Percentiles rank a stretch among this genome's conserved stretches.
These are phyloP conservation scores for Picochlorum costavermella DNA, from an alignment of 139 green algal genomes.

Conservation along the genomic window DNA sequence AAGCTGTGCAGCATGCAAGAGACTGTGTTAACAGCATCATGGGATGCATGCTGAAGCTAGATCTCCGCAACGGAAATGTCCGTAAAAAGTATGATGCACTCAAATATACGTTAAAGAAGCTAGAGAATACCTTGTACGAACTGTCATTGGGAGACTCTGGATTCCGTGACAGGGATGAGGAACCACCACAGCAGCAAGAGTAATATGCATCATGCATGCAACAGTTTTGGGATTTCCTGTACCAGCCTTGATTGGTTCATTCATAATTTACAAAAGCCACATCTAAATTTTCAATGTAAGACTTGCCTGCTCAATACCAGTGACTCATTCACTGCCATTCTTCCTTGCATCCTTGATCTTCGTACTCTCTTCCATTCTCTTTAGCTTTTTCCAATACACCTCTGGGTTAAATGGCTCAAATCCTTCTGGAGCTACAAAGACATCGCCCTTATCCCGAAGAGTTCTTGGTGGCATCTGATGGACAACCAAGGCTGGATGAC, in stretches of 20 bases:
- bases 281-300: too few species aligned
- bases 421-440: constrained; percentile 52
- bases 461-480: constrained; percentile 45
- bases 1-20: constrained; percentile 40
- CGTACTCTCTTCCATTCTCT: neutral
- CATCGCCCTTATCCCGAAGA: constrained; percentile 40
- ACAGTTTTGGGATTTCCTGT: too few species aligned
- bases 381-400: constrained; percentile 27
- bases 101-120: constrained; percentile 74
- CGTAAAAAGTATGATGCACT: constrained; percentile 70
- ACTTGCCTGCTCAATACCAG: too few species aligned
- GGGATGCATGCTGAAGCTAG: constrained; percentile 43
- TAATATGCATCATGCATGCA: neutral
- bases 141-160: constrained; percentile 47
- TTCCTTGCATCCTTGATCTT: neutral
- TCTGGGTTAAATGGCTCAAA: constrained; percentile 68
- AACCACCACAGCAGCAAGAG: neutral
- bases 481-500: constrained; percentile 31
- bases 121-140: constrained; percentile 69
- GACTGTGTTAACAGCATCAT: constrained; percentile 50
- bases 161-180: constrained; percentile 10
- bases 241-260: too few species aligned
- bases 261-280: neutral
- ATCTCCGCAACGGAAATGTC: constrained; percentile 62
- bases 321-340: neutral